phyloP scores from a whole-genome alignment of 1,139 yeast species.

The Arxiozyma bovina region DNA sequence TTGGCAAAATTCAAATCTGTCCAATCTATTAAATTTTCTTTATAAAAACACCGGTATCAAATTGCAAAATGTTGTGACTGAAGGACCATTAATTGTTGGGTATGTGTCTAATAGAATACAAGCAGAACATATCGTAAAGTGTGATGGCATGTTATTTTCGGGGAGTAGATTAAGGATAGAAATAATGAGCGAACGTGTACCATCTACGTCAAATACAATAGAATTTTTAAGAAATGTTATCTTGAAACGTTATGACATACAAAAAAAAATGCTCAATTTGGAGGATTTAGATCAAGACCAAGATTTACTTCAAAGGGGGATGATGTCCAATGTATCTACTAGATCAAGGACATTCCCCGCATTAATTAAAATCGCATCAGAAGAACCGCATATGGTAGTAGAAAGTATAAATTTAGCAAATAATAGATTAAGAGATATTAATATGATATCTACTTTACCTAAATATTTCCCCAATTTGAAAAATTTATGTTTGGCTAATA shows the following conservation, averaged over 20 bases:
- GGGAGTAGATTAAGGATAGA: conserved; percentile 50
- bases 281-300: conserved; percentile 63
- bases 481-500: conserved; percentile 73
- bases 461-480: conserved; percentile 64
- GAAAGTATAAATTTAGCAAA: conserved; percentile 70
- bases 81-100: conserved; percentile 45
- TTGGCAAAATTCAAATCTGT: conserved; percentile 73
- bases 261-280: conserved; percentile 58
- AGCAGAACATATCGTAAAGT: conserved; percentile 49
- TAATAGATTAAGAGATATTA: conserved; percentile 58
- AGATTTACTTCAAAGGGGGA: conserved; percentile 50
- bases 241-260: conserved; percentile 56
- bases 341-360: conserved; percentile 86
- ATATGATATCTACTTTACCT: conserved; percentile 57
- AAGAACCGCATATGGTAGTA: conserved; percentile 38
- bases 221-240: conserved; percentile 56
- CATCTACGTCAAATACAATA: conserved; percentile 41
- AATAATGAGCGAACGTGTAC: conserved; percentile 29
- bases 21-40: conserved; percentile 60
- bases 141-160: conserved; percentile 76
- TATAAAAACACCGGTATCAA: conserved; percentile 56
- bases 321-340: conserved; percentile 49
- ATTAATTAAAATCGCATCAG: conserved; percentile 68
- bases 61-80: conserved; percentile 41
- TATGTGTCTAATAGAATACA: conserved; percentile 47